phyloP scores from a whole-genome alignment of 257 asterid species.

The Nicotiana tomentosiformis region DNA sequence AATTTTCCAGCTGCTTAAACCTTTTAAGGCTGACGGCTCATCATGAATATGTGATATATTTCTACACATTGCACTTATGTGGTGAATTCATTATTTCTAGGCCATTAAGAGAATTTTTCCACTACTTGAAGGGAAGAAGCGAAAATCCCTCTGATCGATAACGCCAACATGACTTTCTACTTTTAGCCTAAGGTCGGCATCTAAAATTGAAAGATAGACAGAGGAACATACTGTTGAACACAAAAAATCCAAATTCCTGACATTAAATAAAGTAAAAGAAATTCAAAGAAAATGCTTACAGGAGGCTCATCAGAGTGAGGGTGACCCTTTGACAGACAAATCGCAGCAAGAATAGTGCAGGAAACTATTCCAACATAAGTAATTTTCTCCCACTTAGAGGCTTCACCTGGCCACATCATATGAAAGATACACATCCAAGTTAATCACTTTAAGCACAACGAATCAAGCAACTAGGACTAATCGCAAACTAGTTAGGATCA shows the following conservation, averaged over 20 bases:
- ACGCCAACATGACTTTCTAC: neutral
- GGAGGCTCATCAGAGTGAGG: slow-evolving; percentile 66
- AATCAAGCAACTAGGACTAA: neutral
- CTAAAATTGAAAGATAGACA: neutral
- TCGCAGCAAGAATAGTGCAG: slow-evolving; percentile 41
- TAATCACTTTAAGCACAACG: neutral
- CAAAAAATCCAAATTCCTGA: neutral
- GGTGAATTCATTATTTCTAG: neutral
- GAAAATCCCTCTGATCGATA: neutral
- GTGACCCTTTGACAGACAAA: slow-evolving; percentile 72
- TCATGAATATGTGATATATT: neutral
- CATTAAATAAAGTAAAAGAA: neutral
- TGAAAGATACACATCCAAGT: neutral
- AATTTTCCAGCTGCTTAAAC: neutral
- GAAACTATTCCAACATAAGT: slow-evolving; percentile 40
- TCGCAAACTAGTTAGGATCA: neutral
- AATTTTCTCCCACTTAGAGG: slow-evolving; percentile 89
- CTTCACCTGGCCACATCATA: slow-evolving; percentile 48
- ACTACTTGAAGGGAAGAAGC: neutral
- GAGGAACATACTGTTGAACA: neutral
- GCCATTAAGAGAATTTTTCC: too few relatives aligned
- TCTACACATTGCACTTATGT: neutral
- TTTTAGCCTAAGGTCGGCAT: neutral
- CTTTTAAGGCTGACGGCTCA: neutral
- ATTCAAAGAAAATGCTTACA: slow-evolving; percentile 34